These are phyloP conservation scores for Alternaria conjuncta DNA, from an alignment of 2,329 filamentous ascomycete species.

Conservation along the genomic window DNA sequence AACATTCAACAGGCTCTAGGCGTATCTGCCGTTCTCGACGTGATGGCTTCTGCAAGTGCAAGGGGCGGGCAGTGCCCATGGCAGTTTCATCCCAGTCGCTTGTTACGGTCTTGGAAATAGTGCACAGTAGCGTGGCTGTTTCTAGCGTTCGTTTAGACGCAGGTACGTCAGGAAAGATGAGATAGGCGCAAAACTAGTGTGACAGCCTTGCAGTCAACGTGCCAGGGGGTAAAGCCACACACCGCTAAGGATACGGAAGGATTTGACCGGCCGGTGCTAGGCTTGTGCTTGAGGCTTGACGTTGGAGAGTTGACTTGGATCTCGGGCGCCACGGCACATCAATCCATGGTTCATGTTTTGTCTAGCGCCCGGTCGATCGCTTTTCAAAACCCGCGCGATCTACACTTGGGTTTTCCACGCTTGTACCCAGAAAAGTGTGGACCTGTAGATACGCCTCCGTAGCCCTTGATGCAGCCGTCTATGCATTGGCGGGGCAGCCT, in stretches of 20 bases:
- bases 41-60: constrained; percentile 8
- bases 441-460: not conserved
- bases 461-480: not conserved
- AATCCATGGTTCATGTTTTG: not conserved
- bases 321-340: constrained; percentile 6
- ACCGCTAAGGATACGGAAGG: constrained; percentile 1
- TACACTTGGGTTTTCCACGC: not conserved
- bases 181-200: constrained; percentile 14
- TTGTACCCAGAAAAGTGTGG: not conserved
- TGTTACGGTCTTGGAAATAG: not conserved
- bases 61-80: constrained; percentile 6
- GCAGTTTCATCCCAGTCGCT: constrained; percentile 2
- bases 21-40: constrained; percentile 1
- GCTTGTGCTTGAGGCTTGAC: not conserved
- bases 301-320: not conserved
- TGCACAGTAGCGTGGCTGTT: not conserved
- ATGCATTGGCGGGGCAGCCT: not conserved
- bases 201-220: constrained; percentile 9
- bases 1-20: constrained; percentile 4
- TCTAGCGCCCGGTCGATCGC: constrained; percentile 17
- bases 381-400: constrained; percentile 1
- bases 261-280: not conserved
- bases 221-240: constrained; percentile 2
- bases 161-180: constrained; percentile 8
- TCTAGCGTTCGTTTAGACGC: constrained; percentile 6